Evolutionary conservation across 2,329 filamentous ascomycete species (phyloP).

Genomic region (Fusarium sterilihyphosum): DNA sequence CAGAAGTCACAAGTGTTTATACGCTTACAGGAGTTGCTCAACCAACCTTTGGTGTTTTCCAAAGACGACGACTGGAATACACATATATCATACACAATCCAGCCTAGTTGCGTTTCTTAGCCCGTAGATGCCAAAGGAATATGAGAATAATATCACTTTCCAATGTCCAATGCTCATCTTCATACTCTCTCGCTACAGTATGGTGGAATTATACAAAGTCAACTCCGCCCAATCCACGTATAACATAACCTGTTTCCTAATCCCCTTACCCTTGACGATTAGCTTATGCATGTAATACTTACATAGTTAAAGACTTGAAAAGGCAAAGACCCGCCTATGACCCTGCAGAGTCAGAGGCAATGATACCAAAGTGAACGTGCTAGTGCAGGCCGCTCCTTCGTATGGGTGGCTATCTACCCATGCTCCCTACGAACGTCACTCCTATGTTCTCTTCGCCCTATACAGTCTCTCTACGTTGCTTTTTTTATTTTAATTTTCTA

Average conservation of each 20-base stretch:
- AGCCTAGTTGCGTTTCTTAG: neutral
- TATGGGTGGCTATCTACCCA: neutral
- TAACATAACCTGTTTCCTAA: neutral
- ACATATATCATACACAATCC: neutral
- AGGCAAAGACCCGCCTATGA: neutral
- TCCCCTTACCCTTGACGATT: neutral
- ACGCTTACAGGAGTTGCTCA: neutral
- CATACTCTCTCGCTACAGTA: neutral
- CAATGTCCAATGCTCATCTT: neutral
- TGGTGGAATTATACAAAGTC: neutral
- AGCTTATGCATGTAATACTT: neutral
- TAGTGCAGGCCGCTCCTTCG: neutral
- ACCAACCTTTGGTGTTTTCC: neutral
- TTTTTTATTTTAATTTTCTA: neutral
- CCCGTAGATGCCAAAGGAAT: fast-evolving
- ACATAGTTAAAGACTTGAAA: neutral
- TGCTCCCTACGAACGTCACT: neutral
- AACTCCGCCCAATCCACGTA: neutral
- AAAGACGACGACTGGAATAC: neutral
- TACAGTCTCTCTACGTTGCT: neutral
- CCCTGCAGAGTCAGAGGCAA: neutral
- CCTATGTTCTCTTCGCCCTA: neutral
- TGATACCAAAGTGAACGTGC: neutral
- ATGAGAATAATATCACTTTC: neutral
- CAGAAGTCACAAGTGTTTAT: neutral